Evolutionary conservation across 2,329 filamentous ascomycete species (phyloP).

Genomic region (Aspergillus caelatus): DNA sequence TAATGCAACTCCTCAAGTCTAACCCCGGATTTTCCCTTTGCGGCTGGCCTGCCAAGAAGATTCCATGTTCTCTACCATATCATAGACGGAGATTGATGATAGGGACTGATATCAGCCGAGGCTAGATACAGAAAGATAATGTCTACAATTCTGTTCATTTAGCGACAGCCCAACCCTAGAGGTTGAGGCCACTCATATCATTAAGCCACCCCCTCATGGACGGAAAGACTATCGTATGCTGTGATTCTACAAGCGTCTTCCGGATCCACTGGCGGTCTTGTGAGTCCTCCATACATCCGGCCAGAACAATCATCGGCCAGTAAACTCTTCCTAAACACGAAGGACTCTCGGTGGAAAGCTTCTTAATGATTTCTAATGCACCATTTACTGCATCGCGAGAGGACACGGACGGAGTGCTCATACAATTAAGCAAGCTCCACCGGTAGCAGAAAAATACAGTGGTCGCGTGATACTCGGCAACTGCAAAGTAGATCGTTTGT

Average conservation of each 20-base stretch:
- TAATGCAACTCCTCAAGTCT: background rate
- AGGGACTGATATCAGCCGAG: background rate
- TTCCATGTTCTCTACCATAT: background rate
- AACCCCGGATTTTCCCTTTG: background rate
- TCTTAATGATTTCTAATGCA: background rate
- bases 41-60: background rate
- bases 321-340: background rate
- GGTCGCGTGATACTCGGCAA: background rate
- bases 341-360: background rate
- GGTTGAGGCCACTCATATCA: background rate
- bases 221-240: background rate
- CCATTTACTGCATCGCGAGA: background rate
- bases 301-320: background rate
- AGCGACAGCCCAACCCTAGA: too few relatives aligned
- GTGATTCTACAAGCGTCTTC: background rate
- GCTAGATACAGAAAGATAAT: background rate
- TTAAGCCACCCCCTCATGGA: background rate
- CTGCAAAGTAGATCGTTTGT: background rate
- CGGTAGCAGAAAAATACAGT: background rate
- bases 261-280: background rate
- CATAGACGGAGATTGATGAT: background rate
- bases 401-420: background rate
- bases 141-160: background rate
- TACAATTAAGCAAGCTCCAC: background rate
- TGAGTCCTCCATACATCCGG: background rate